These are phyloP conservation scores for Gremmenia infestans DNA, from an alignment of 2,329 filamentous ascomycete species.

Conservation along the genomic window DNA sequence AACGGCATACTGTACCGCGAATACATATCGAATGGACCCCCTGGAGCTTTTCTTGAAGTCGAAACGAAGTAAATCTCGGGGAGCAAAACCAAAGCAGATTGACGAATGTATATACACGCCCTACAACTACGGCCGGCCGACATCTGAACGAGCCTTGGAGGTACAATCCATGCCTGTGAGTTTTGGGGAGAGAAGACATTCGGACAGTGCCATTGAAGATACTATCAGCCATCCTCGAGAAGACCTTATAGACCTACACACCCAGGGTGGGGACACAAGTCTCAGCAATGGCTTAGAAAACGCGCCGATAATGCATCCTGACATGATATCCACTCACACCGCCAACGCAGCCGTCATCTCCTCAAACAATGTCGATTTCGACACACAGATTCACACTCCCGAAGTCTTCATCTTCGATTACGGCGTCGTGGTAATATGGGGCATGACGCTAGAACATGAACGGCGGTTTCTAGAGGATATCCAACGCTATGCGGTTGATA, in stretches of 20 bases:
- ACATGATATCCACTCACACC: conserved; percentile 25
- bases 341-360: conserved; percentile 35
- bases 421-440: conserved; percentile 96
- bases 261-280: conserved; percentile 30
- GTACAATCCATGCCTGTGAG: conserved; percentile 33
- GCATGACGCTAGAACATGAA: conserved; percentile 89
- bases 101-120: conserved; percentile 98
- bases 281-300: conserved; percentile 31
- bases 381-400: conserved; percentile 83
- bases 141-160: conserved; percentile 25
- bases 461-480: conserved; percentile 89
- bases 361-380: conserved; percentile 61
- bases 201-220: conserved; percentile 67
- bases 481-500: conserved; percentile 88
- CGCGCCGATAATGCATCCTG: conserved; percentile 12
- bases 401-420: conserved; percentile 97
- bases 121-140: conserved; percentile 67
- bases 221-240: conserved; percentile 50
- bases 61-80: conserved; percentile 63
- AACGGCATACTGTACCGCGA: conserved; percentile 94
- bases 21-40: conserved; percentile 83
- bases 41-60: conserved; percentile 90
- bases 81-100: conserved; percentile 83
- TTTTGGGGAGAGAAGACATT: conserved; percentile 64
- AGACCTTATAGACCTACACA: conserved; percentile 58